These are phyloP conservation scores for Plasmodium chabaudi DNA, from an alignment of 169 alveolate species.

Conservation along the genomic window DNA sequence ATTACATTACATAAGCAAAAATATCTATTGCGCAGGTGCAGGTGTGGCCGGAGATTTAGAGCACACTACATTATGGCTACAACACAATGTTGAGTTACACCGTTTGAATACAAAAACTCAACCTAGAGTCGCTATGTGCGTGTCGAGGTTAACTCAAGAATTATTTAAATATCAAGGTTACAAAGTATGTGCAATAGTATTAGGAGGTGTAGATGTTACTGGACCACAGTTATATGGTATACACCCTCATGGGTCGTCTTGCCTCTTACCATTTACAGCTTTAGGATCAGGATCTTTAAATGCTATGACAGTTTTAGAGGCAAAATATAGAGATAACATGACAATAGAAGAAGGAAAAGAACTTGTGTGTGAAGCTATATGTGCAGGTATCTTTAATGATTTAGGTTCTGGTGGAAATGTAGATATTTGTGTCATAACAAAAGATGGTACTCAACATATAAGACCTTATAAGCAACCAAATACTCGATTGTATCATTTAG, in stretches of 20 bases:
- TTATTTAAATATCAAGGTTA: constrained; percentile 96
- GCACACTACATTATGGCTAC: constrained; percentile 94
- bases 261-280: constrained; percentile 94
- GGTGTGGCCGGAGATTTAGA: constrained; percentile 99
- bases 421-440: constrained; percentile 93
- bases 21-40: constrained; percentile 98
- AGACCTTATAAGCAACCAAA: constrained; percentile 87
- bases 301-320: constrained; percentile 97
- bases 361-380: constrained; percentile 93
- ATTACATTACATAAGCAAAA: constrained; percentile 96
- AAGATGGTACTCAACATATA: constrained; percentile 89
- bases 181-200: constrained; percentile 96
- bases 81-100: constrained; percentile 92
- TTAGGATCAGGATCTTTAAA: constrained; percentile 98
- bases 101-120: constrained; percentile 93
- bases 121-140: constrained; percentile 94
- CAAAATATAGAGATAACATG: constrained; percentile 93
- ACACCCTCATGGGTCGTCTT: constrained; percentile 97
- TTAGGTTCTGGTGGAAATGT: constrained; percentile 97
- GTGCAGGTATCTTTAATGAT: constrained; percentile 98
- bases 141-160: constrained; percentile 90
- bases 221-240: constrained; percentile 96
- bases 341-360: constrained; percentile 94
- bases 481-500: constrained; percentile 84
- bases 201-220: constrained; percentile 97